phyloP scores from a whole-genome alignment of 495 filamentous ascomycete species.

The Aspergillus sclerotiicarbonarius region DNA sequence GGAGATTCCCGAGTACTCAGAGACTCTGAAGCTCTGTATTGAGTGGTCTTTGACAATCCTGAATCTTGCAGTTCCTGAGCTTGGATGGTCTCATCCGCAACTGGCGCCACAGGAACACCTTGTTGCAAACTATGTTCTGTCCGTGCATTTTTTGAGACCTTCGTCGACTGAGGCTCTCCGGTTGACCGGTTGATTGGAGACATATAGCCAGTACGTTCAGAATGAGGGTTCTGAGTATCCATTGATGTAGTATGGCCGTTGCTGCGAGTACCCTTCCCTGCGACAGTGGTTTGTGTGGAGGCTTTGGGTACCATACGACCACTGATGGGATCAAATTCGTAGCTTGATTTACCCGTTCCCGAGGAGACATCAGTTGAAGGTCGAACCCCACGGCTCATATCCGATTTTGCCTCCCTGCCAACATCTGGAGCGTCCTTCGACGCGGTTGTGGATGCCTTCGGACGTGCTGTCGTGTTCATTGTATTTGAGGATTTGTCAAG shows the following conservation, averaged over 20 bases:
- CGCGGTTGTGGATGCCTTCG: background rate
- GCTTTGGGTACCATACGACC: constrained; percentile 35
- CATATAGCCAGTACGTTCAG: constrained; percentile 6
- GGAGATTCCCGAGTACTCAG: background rate
- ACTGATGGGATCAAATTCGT: constrained; percentile 41
- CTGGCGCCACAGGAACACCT: background rate
- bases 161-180: background rate
- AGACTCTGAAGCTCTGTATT: background rate
- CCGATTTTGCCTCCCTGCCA: background rate
- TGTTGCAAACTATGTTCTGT: background rate
- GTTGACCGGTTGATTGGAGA: background rate
- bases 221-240: background rate
- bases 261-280: background rate
- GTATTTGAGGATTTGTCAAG: constrained; percentile 11
- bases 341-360: constrained; percentile 6
- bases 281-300: constrained; percentile 5
- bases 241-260: background rate
- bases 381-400: background rate
- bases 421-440: background rate
- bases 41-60: background rate
- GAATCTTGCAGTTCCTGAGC: background rate
- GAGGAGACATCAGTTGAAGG: background rate
- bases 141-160: background rate
- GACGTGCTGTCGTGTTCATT: constrained; percentile 2
- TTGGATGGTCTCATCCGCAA: background rate